Evolutionary conservation across 495 filamentous ascomycete genomes (phyloP).

Genomic region (Aspergillus heteromorphus): DNA sequence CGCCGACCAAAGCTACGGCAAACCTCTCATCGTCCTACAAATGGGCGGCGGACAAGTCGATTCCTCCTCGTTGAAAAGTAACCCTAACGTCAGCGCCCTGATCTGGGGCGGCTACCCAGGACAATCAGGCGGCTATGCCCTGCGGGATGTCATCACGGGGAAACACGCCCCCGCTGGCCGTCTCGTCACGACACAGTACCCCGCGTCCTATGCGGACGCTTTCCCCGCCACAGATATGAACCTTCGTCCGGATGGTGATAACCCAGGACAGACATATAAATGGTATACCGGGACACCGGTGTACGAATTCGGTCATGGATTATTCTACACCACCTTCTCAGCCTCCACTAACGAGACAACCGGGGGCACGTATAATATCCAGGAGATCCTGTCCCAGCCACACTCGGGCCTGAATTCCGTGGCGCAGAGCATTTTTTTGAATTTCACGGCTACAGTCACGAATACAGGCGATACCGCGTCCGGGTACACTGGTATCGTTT

Average conservation of each 20-base stretch:
- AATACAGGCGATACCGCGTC: constrained; percentile 53
- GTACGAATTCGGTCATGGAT: constrained; percentile 51
- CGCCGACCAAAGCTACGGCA: constrained; percentile 30
- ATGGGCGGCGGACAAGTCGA: constrained; percentile 59
- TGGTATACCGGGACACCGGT: constrained; percentile 54
- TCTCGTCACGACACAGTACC: constrained; percentile 54
- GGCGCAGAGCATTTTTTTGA: constrained; percentile 39
- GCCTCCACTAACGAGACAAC: constrained; percentile 15
- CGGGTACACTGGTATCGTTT: constrained; percentile 56
- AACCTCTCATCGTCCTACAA: constrained; percentile 53
- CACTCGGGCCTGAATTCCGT: constrained; percentile 23
- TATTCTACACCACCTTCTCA: constrained; percentile 48
- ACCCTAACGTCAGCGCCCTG: constrained; percentile 46
- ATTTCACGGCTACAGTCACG: constrained; percentile 33
- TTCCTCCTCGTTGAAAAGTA: constrained; percentile 44
- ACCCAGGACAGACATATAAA: constrained; percentile 54
- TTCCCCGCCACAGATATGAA: constrained; percentile 54
- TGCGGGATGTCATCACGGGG: constrained; percentile 51
- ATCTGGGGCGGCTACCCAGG: constrained; percentile 58
- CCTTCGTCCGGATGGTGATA: constrained; percentile 41
- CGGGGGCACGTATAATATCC: constrained; percentile 22
- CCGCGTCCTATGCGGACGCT: constrained; percentile 45
- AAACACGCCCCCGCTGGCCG: constrained; percentile 52
- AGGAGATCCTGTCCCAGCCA: constrained; percentile 18
- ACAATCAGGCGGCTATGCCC: constrained; percentile 52